These are phyloP conservation scores for Ceratobasidium sp. DNA, from an alignment of 1,284 basidiomycete species.

Conservation along the genomic window DNA sequence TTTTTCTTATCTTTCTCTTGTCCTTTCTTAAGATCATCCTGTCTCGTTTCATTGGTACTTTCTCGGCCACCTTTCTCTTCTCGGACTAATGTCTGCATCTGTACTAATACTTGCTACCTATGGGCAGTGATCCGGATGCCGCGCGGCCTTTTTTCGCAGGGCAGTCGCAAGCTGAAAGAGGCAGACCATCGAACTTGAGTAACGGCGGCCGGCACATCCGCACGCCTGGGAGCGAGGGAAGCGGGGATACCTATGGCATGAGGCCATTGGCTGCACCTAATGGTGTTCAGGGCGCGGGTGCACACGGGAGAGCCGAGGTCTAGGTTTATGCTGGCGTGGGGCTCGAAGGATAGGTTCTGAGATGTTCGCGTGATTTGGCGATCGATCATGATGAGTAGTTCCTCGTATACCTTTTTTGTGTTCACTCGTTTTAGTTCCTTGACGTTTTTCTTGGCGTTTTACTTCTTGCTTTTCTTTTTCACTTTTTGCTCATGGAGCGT, in stretches of 20 bases:
- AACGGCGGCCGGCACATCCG: conserved; percentile 27
- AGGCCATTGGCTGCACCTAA: conserved; percentile 21
- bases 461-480: conserved; percentile 4
- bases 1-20: neutral
- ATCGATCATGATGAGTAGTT: too few relatives aligned
- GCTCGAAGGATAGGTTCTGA: neutral
- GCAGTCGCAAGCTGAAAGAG: neutral
- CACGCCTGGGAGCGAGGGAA: conserved; percentile 38
- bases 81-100: neutral
- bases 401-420: too few relatives aligned
- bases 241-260: conserved; percentile 40
- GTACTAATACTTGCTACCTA: conserved; percentile 23
- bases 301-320: neutral
- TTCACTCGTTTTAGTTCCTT: too few relatives aligned
- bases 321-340: conserved; percentile 2
- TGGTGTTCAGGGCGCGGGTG: neutral
- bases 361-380: too few relatives aligned
- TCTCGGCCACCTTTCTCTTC: conserved; percentile 7
- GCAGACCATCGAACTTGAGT: conserved; percentile 31
- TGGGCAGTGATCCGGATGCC: conserved; percentile 40
- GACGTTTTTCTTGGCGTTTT: neutral
- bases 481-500: neutral
- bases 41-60: neutral
- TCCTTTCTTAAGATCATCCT: neutral
- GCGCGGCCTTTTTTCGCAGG: conserved; percentile 37